Conservation (phyloP, 2,329 filamentous ascomycete genomes). For the Pyricularia sp. region DNA sequence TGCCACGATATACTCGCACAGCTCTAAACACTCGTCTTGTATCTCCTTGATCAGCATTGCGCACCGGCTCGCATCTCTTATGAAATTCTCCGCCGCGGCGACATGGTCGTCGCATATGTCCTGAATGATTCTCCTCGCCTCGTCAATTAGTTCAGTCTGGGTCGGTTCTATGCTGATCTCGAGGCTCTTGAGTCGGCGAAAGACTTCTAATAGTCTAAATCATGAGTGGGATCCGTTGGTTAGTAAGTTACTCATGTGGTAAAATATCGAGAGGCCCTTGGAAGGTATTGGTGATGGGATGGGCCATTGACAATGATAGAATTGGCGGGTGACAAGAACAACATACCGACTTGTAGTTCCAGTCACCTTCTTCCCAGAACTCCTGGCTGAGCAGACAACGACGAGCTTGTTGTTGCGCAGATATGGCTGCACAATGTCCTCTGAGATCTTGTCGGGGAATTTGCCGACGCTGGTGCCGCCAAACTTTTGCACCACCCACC, state of each 20-base stretch:
- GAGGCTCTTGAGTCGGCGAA: constrained; percentile 45
- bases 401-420: constrained; percentile 67
- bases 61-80: constrained; percentile 47
- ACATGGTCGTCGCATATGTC: constrained; percentile 79
- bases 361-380: constrained; percentile 86
- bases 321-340: constrained; percentile 10
- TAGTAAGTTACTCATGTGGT: constrained; percentile 2
- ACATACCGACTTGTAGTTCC: constrained; percentile 91
- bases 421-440: constrained; percentile 51
- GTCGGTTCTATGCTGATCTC: constrained; percentile 38
- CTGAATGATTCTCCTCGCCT: constrained; percentile 67
- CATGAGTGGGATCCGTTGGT: constrained; percentile 5
- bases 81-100: constrained; percentile 54
- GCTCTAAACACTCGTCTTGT: constrained; percentile 67
- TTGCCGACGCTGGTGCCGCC: constrained; percentile 94
- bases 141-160: constrained; percentile 43
- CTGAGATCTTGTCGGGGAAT: constrained; percentile 68
- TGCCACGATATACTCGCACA: constrained; percentile 63
- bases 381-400: constrained; percentile 91
- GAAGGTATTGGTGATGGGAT: not conserved
- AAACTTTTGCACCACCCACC: constrained; percentile 91
- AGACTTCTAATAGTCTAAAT: constrained; percentile 48
- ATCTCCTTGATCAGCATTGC: constrained; percentile 56
- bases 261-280: not conserved
- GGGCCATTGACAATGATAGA: not conserved